Base-by-base conservation (phyloP, 2,329 filamentous ascomycete species). In the Aspergillus sp. region DNA sequence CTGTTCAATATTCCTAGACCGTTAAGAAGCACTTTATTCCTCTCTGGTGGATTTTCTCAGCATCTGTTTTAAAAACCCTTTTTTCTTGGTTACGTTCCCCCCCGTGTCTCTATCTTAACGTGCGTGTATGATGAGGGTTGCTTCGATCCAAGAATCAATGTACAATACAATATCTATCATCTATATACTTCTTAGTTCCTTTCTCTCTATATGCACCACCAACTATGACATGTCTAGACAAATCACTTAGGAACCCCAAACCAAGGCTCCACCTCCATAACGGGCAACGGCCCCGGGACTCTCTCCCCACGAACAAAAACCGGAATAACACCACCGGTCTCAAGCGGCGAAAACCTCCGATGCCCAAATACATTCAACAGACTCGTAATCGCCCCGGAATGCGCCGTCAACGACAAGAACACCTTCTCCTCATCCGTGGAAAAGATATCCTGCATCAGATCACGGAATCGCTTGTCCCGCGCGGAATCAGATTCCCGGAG, bases 361-460 rank as follows among this genome's bases (percentile, higher is more conserved):
- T 84, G 82, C 0, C 78, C 79, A 32, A 77, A 60, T 11, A 78
- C 72, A 39, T 75, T 68, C 62, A 88, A 67, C 23, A 87, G 73
- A 65, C 82, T 83, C 4, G 77, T 80, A 62, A 88, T 87, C 5
- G 83, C 82, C 0, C 85, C 85, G 1, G 83, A 86, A 70, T 88
- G 86, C 42, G 80, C 81, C 1, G 84, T 87, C 42, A 88, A 72
- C 3, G 81, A 84, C 10, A 88, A 70, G 53, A 82, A 82, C 0
- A 76, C 78, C 62, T 73, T 81, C 8, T 70, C 66, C 59, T 85
- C 83, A 21, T 72, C 70, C 0, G 66, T 66, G 11, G 30, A 32
- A 59, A 86, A 85, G 15, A 88, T 75, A 59, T 86, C 82, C 59
- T 83, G 78, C 23, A 88, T 71, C 2, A 86, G 71, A 8, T 61